Evolutionary conservation across 1,139 yeast genomes (phyloP), one percentile per base, ranked within the genome.

Genomic region (Debaryomyces robertsiae): DNA sequence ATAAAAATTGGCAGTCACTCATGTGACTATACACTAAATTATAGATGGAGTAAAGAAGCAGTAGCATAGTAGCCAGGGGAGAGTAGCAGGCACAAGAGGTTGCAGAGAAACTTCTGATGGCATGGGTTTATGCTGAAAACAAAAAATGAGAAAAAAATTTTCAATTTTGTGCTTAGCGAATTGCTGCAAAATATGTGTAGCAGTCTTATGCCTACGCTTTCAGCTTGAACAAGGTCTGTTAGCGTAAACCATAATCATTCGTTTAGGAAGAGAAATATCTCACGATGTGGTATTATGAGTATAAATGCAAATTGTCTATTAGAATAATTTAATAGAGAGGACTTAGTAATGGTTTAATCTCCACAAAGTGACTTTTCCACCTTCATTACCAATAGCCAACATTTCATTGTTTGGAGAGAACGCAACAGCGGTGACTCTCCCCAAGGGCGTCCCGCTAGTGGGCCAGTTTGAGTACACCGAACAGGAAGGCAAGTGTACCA

Each of bases 401-500:
- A 90, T 81, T 61, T 89, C 93, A 43, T 83, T 81, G 48, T 81
- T 81, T 19, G 95, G 91, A 19, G 95, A 82, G 61, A 91, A 91
- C 9, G 81, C 77, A 3, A 81, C 84, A n/a, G 84, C 67, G 1
- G 97, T 88, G 31, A 94, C 96, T 51, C 84, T 82, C 18, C 98
- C 99, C 50, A 94, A 75, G 3, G 98, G 98, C 0, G 99, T 91
- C 6, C 90, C 93, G 43, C 93, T 82, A 2, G 98, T 93, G 15
- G 99, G 99, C 98, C 98, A 94, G 69, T 94, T 94, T 42, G 82
- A 75, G 63, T 82, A 94, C 3, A 88, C 96, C 9, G 88, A 79
- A 46, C 93, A 90, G 9, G 90, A 76, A 9, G 98, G 96, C 45
- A 93, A 65, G 57, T 94, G 98, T 10, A 90, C 93, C 49, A 94